A percentile compares a stretch with the other conserved stretches of the same genome.
These are phyloP conservation scores for rapeseed (Brassica napus) DNA, from an alignment of 345 rosid species.

Conservation along the genomic window Da-Ae NC_063446.1:26611501-26612000, in stretches of 20 bases:
- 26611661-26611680: conserved; percentile 10
- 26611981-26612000: conserved; percentile 10
- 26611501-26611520: neutral
- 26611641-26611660: too few relatives aligned
- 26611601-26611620: neutral
- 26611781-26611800: neutral
- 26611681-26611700: conserved; percentile 29
- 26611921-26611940: neutral
- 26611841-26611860: neutral
- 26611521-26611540: neutral
- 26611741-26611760: conserved; percentile 9
- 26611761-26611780: neutral
- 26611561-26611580: conserved; percentile 15
- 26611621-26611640: neutral
- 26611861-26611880: neutral
- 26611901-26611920: neutral
- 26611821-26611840: neutral
- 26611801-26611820: neutral
- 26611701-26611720: conserved; percentile 16
- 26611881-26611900: neutral
- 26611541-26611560: conserved; percentile 33
- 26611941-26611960: neutral
- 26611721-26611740: conserved; percentile 32
- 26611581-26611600: conserved; percentile 1
- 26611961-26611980: neutral